These are phyloP conservation scores for Colletotrichum abscissum DNA, from an alignment of 2,329 filamentous ascomycete genomes.

Conservation along the genomic window DNA sequence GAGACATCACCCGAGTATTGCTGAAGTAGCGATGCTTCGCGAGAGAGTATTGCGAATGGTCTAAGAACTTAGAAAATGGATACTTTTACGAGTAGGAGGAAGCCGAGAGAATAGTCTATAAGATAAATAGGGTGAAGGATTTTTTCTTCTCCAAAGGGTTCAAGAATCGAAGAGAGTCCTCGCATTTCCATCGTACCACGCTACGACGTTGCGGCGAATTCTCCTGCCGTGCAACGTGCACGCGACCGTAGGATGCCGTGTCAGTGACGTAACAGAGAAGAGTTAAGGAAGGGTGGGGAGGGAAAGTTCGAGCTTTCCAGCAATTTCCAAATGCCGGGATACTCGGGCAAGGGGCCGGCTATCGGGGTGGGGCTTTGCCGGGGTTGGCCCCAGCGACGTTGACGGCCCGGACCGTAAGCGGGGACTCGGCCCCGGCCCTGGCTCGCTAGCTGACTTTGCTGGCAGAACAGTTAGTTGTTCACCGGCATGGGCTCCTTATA, in stretches of 20 bases:
- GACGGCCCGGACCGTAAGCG: neutral
- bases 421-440: neutral
- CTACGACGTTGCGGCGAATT: neutral
- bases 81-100: neutral
- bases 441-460: slow-evolving; percentile 37
- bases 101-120: neutral
- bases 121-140: neutral
- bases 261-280: slow-evolving; percentile 27
- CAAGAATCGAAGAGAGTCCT: neutral
- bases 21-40: too few species aligned
- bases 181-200: neutral
- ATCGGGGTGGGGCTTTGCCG: neutral
- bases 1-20: slow-evolving; percentile 47
- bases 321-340: slow-evolving; percentile 28
- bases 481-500: slow-evolving; percentile 81
- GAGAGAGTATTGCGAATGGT: neutral
- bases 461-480: slow-evolving; percentile 82
- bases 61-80: neutral
- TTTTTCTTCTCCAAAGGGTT: neutral
- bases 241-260: slow-evolving; percentile 17
- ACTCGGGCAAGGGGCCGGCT: slow-evolving; percentile 11
- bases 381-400: neutral
- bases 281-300: neutral
- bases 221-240: slow-evolving; percentile 6
- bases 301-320: slow-evolving; percentile 29